These are phyloP conservation scores for Thermoascus crustaceus DNA, from an alignment of 2,329 filamentous ascomycete genomes.

Conservation along the genomic window DNA sequence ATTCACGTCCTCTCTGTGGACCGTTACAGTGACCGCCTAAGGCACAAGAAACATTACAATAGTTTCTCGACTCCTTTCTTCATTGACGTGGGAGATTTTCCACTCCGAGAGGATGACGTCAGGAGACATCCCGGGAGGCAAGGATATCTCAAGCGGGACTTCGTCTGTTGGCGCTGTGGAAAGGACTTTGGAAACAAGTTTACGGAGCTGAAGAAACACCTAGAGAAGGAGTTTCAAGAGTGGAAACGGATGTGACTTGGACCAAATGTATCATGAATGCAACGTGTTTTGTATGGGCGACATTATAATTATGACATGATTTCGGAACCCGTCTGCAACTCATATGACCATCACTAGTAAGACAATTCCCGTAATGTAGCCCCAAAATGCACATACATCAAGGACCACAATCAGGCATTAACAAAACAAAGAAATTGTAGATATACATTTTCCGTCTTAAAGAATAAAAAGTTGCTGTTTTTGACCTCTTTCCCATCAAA, in stretches of 20 bases:
- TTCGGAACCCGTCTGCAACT: too few species aligned
- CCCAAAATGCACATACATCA: neutral
- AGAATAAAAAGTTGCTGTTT: neutral
- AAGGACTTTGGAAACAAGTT: conserved; percentile 67
- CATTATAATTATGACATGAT: too few species aligned
- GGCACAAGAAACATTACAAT: conserved; percentile 82
- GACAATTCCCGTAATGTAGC: neutral
- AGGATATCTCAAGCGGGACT: conserved; percentile 55
- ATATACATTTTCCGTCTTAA: neutral
- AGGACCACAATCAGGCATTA: neutral
- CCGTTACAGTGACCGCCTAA: conserved; percentile 62
- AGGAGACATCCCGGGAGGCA: conserved; percentile 50
- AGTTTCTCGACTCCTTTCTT: conserved; percentile 85
- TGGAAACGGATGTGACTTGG: conserved; percentile 58
- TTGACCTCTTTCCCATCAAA: neutral
- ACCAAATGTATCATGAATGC: neutral
- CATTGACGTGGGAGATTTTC: conserved; percentile 69
- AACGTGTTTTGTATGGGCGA: too few species aligned
- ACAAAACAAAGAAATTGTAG: neutral
- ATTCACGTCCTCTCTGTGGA: conserved; percentile 80
- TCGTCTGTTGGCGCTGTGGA: conserved; percentile 80
- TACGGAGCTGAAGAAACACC: conserved; percentile 63
- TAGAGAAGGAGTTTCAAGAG: conserved; percentile 62
- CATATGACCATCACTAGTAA: neutral
- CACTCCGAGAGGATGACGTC: conserved; percentile 57